Evolutionary conservation across 1,284 basidiomycete genomes (phyloP).

Genomic region (Sporisorium iseilematis-ciliati): DNA sequence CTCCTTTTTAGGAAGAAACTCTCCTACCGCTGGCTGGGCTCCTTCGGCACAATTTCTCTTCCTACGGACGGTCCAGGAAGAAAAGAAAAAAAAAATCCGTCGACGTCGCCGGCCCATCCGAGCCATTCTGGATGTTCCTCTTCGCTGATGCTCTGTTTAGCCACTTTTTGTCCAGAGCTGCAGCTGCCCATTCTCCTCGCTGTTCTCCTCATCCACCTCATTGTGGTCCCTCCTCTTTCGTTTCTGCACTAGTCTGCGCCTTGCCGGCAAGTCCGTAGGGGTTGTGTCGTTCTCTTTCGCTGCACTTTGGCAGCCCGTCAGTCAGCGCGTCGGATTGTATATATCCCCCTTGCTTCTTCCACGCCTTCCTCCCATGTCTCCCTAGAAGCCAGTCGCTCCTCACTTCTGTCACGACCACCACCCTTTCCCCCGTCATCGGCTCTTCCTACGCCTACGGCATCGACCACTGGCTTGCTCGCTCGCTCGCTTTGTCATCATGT

Average conservation of each 20-base stretch:
- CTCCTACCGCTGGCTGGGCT: slow-evolving; percentile 2
- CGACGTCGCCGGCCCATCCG: slow-evolving; percentile 6
- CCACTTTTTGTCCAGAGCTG: not conserved
- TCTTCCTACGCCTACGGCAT: slow-evolving; percentile 5
- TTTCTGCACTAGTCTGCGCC: not conserved
- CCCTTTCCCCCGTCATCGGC: slow-evolving; percentile 2
- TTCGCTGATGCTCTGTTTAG: not conserved
- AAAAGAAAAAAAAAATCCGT: not conserved
- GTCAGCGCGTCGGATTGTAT: not conserved
- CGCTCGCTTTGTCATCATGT: slow-evolving; percentile 10
- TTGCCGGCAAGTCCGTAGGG: not conserved
- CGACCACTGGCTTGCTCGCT: not conserved
- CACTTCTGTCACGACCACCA: not conserved
- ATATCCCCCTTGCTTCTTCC: not conserved
- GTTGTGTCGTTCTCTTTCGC: not conserved
- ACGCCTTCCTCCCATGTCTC: not conserved
- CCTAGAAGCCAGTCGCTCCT: not conserved
- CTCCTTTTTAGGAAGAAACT: not conserved
- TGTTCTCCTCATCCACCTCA: not conserved
- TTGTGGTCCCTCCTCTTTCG: not conserved
- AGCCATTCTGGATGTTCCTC: slow-evolving; percentile 1
- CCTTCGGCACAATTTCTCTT: not conserved
- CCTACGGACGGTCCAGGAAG: not conserved
- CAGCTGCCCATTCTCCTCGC: not conserved
- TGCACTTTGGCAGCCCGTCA: no score